Percentiles rank a stretch among this genome's conserved stretches.
Evolutionary conservation across 345 rosid species (phyloP).

Genomic region (Euphorbia peplus): DNA sequence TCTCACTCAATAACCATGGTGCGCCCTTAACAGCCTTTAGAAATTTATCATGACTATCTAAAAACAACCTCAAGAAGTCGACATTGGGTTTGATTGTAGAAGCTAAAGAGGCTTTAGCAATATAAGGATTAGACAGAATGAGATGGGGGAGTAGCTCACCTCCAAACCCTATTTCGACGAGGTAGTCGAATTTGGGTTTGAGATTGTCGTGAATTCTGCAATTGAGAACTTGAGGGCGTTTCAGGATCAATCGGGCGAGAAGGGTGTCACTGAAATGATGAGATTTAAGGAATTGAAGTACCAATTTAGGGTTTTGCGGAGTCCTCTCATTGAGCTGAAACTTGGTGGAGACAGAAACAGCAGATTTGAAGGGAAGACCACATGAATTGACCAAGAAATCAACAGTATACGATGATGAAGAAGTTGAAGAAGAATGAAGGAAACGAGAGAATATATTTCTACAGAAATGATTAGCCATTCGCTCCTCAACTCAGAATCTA

Average conservation of each 20-base stretch:
- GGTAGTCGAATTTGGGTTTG: slow-evolving; percentile 20
- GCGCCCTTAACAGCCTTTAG: slow-evolving; percentile 13
- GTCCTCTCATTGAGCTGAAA: slow-evolving; percentile 9
- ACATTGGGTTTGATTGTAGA: slow-evolving; percentile 19
- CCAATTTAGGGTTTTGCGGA: slow-evolving; percentile 3
- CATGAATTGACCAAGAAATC: slow-evolving; percentile 21
- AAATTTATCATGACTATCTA: slow-evolving; percentile 14
- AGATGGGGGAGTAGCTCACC: slow-evolving; percentile 20
- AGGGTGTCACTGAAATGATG: slow-evolving; percentile 15
- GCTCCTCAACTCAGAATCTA: too few relatives aligned
- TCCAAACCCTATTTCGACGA: slow-evolving; percentile 12
- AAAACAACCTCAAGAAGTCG: slow-evolving; percentile 11
- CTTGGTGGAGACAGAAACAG: slow-evolving; percentile 16
- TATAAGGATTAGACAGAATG: slow-evolving; percentile 12
- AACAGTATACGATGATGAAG: slow-evolving; percentile 11
- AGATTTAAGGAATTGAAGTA: slow-evolving; percentile 15
- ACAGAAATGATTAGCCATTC: neutral
- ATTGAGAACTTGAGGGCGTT: slow-evolving; percentile 12
- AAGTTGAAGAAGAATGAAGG: neutral
- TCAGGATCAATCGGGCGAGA: slow-evolving; percentile 17
- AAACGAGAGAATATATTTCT: slow-evolving; percentile 7
- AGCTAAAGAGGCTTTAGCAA: slow-evolving; percentile 11
- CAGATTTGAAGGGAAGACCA: slow-evolving; percentile 22
- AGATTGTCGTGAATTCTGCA: slow-evolving; percentile 9
- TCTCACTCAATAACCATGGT: slow-evolving; percentile 6